phyloP scores from a whole-genome alignment of 2,329 filamentous ascomycete genomes.

The Diaporthe ilicicola region DNA sequence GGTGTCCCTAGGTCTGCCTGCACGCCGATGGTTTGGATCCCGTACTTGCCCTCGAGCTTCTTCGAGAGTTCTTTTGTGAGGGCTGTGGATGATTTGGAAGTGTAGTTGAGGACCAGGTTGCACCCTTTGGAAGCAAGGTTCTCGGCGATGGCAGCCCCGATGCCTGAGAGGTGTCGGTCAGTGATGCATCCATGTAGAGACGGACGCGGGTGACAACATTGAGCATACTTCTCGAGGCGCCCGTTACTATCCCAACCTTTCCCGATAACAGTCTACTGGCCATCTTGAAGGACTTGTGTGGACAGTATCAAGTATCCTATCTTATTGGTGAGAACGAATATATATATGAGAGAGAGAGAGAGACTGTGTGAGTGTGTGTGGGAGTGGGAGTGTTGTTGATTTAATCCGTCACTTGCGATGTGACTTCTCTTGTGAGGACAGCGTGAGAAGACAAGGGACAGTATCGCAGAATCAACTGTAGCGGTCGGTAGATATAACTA shows the following conservation, averaged over 20 bases:
- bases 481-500: neutral
- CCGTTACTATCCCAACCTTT: conserved; percentile 36
- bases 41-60: conserved; percentile 64
- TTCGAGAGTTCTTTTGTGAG: conserved; percentile 69
- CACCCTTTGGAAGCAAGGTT: conserved; percentile 78
- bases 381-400: too few species aligned
- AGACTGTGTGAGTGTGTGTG: neutral
- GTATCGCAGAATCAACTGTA: neutral
- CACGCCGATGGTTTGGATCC: conserved; percentile 67
- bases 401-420: neutral
- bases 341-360: too few species aligned
- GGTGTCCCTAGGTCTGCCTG: conserved; percentile 77
- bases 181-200: conserved; percentile 19
- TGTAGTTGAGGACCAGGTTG: conserved; percentile 76
- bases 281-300: conserved; percentile 16
- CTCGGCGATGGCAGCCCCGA: conserved; percentile 70
- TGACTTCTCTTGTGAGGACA: neutral
- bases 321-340: neutral
- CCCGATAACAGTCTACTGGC: conserved; percentile 31
- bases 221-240: conserved; percentile 73
- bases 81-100: conserved; percentile 50
- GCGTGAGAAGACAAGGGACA: neutral
- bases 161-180: conserved; percentile 61
- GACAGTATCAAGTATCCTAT: too few species aligned
- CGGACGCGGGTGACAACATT: neutral